phyloP scores from a whole-genome alignment of 768 basidiomycete species.

The Lactarius sanguifluus region DNA sequence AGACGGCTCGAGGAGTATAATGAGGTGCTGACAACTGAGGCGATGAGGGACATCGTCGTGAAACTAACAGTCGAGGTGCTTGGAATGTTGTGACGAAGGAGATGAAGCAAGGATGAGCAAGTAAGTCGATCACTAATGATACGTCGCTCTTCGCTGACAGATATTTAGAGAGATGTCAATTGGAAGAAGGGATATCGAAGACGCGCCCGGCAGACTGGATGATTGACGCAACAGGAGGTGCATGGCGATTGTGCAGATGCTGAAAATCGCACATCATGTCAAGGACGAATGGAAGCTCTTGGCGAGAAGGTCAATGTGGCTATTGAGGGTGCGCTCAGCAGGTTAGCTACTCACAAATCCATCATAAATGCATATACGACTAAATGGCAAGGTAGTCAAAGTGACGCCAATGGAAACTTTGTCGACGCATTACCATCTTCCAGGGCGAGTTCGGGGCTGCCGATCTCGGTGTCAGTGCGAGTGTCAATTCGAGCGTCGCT shows the following conservation, averaged over 20 bases:
- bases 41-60: neutral
- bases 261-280: neutral
- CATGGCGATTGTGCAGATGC: neutral
- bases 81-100: neutral
- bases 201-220: neutral
- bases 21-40: neutral
- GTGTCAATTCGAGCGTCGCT: neutral
- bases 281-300: neutral
- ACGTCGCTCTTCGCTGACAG: neutral
- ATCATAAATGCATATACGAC: neutral
- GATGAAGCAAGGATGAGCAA: neutral
- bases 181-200: neutral
- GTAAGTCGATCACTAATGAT: neutral
- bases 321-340: neutral
- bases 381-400: neutral
- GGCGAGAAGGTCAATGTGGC: neutral
- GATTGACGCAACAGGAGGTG: neutral
- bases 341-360: neutral
- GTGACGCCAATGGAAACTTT: constrained; percentile 42
- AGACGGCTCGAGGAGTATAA: neutral
- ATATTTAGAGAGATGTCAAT: neutral
- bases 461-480: constrained; percentile 1
- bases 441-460: constrained; percentile 2
- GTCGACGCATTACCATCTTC: constrained; percentile 52
- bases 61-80: neutral